Base-by-base conservation (phyloP, 176 grass and related monocot species). In the Cenchrus fungigraminus region DNA sequence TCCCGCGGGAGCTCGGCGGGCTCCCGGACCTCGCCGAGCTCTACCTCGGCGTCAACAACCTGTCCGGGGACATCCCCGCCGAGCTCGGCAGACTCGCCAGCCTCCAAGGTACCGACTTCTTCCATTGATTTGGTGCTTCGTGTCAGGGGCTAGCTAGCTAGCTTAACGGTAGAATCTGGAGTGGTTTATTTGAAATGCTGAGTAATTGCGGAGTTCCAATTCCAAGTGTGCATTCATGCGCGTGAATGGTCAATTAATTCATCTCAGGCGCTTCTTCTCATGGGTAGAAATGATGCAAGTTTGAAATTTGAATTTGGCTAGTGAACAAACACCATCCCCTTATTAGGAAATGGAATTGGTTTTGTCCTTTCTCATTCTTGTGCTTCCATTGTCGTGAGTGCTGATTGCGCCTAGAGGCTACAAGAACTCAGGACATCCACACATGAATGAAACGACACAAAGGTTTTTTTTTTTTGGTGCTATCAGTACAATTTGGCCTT, bases 11-110 rank as follows among this genome's bases (percentile, higher is more conserved):
- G 85, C 84, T 98, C 43, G 86, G 83, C 0, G 59, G 83, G 5
- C 86, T 95, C 13, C 57, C 76, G 3, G 69, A 67, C 1, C 84
- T 98, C 9, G 79, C 72, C 12, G 93, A 94, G 55, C 90, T 98
- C 71, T 98, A 96, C 77, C 93, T 94, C 20, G 80, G 83, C 80
- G 83, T 92, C 19, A 98, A 98, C 8, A 91, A 89, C 80, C 84
- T 98, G 2, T 82, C 84, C 10, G 90, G 97, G 1, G 0, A 29
- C 74, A 85, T 98, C 7, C 93, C 91, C 34, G 75, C 53, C 32
- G 90, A 92, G 88, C 84, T 95, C 16, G 79, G 88, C 7, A 87
- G 79, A 1, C 89, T 98, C 43, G 17, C 1, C 40, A 25, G 74
- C 12, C 90, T 98, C 67, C 93, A 98, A 95, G 97, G 93, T 98